Percentiles rank a stretch among this genome's conserved stretches.
Conservation (phyloP, 2,329 filamentous ascomycete genomes). For the Aphanoascus verrucosus region DNA sequence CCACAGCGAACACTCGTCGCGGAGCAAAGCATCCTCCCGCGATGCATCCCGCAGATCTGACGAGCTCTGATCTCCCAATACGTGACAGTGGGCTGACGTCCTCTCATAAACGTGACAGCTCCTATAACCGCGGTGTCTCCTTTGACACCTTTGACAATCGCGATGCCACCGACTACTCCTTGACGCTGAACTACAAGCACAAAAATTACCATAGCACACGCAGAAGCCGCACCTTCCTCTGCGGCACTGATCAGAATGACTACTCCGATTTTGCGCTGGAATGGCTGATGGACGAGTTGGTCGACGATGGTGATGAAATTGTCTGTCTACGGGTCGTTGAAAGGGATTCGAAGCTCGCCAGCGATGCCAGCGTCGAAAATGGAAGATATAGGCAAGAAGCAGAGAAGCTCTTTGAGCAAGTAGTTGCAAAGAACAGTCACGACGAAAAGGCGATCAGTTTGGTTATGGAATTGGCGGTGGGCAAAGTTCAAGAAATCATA, state of each 20-base stretch:
- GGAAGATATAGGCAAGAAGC: constrained; percentile 68
- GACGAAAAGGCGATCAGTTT: constrained; percentile 72
- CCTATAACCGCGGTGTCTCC: constrained; percentile 58
- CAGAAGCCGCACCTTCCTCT: constrained; percentile 77
- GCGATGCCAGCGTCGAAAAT: constrained; percentile 50
- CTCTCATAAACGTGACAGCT: constrained; percentile 31
- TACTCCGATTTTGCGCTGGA: constrained; percentile 88
- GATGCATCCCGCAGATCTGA: constrained; percentile 9
- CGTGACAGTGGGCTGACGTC: constrained; percentile 11
- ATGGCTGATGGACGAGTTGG: constrained; percentile 83
- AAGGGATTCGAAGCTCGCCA: constrained; percentile 61
- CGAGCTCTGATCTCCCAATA: neutral
- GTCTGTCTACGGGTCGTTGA: constrained; percentile 83
- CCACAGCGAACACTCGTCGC: neutral
- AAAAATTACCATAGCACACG: constrained; percentile 72
- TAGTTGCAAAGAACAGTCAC: constrained; percentile 68
- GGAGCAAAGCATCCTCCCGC: constrained; percentile 3
- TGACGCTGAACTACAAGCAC: constrained; percentile 77
- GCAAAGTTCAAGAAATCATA: constrained; percentile 82
- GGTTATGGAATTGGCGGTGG: constrained; percentile 75
- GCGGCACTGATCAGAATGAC: constrained; percentile 79
- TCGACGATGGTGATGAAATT: constrained; percentile 88
- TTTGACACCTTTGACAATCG: constrained; percentile 63
- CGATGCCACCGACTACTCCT: constrained; percentile 58
- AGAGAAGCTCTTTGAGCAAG: constrained; percentile 59